A percentile compares a stretch with the other conserved stretches of the same genome.
These are phyloP conservation scores for Syncephalastrum sp. DNA, from an alignment of 371 early-diverging fungal genomes.

Conservation along the genomic window DNA sequence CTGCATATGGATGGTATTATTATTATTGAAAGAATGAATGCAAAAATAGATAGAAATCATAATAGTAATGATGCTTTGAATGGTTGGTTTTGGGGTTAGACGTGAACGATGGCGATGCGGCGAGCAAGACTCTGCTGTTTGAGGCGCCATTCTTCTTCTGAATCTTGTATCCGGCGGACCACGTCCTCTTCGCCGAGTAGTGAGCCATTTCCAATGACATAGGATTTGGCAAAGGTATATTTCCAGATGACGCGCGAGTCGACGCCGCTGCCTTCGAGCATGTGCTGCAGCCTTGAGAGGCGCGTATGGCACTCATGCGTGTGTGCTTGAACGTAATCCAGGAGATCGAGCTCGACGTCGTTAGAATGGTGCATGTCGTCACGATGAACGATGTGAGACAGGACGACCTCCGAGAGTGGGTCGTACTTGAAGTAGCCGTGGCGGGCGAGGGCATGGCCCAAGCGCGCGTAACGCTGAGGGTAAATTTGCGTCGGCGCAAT, in stretches of 20 bases:
- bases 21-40: no score
- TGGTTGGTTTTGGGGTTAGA: no score
- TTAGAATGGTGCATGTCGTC: conserved; percentile 9
- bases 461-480: conserved; percentile 21
- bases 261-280: conserved; percentile 45
- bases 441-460: conserved; percentile 24
- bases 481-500: conserved; percentile 33
- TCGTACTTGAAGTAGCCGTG: conserved; percentile 43
- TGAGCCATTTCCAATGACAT: conserved; percentile 41
- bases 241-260: conserved; percentile 48
- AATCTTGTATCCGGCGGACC: conserved; percentile 42
- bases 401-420: conserved; percentile 35
- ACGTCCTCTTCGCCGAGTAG: conserved; percentile 44
- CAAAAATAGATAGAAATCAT: no score
- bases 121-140: conserved; percentile 24
- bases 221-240: conserved; percentile 44
- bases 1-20: no score
- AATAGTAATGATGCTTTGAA: no score
- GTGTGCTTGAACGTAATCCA: conserved; percentile 36
- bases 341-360: conserved; percentile 14
- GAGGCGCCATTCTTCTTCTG: conserved; percentile 44
- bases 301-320: conserved; percentile 46
- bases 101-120: conserved; percentile 10
- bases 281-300: conserved; percentile 34
- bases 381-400: conserved; percentile 30